These are phyloP conservation scores for Aquilaria malaccensis DNA, from an alignment of 345 rosid species.

Conservation along the genomic window DNA sequence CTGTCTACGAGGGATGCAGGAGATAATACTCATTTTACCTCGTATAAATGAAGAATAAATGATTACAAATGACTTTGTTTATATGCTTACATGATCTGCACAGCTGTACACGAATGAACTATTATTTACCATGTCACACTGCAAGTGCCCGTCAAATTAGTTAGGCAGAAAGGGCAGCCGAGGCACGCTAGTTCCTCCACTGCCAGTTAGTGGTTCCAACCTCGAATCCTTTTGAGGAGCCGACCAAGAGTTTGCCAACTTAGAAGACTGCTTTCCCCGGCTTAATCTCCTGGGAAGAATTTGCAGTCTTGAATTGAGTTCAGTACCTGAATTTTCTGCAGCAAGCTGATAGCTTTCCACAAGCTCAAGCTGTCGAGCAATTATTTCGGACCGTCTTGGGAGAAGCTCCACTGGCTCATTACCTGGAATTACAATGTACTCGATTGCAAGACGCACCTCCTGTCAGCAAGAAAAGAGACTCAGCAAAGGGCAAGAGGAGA, in stretches of 20 bases:
- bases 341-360: constrained; percentile 83
- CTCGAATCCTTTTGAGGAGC: constrained; percentile 12
- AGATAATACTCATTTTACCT: too few species aligned
- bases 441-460: constrained; percentile 92
- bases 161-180: constrained; percentile 72
- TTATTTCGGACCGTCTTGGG: constrained; percentile 74
- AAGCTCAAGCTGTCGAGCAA: constrained; percentile 83
- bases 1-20: too few species aligned
- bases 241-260: constrained; percentile 25
- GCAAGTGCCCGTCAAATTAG: constrained; percentile 18
- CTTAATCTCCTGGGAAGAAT: constrained; percentile 65
- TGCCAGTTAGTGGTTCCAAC: constrained; percentile 18
- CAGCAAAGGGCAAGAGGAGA: not conserved
- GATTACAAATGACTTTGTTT: too few species aligned
- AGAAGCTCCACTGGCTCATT: constrained; percentile 98
- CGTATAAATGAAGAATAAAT: too few species aligned
- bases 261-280: constrained; percentile 43
- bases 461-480: constrained; percentile 14
- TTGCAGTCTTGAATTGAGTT: constrained; percentile 75
- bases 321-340: constrained; percentile 82
- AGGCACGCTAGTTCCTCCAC: constrained; percentile 36
- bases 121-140: too few species aligned
- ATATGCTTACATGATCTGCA: too few species aligned
- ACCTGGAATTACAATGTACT: constrained; percentile 90
- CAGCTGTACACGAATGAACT: too few species aligned